Evolutionary conservation across 225 moss, liverwort and hornwort species (phyloP).

Genomic region (Marchantia polymorpha): DNA sequence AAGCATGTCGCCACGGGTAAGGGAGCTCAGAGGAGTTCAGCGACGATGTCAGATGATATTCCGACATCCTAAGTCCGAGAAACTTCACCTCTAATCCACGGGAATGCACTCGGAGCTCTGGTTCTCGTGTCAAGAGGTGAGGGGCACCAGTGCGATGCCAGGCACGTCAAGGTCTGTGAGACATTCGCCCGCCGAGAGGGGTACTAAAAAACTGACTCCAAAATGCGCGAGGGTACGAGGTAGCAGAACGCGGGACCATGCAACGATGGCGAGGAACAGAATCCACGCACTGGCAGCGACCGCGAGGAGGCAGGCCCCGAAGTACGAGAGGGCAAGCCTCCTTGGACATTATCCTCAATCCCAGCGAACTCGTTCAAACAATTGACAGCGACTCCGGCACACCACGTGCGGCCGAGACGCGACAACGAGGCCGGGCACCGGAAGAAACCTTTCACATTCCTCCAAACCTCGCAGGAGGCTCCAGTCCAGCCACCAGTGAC

Average conservation of each 20-base stretch:
- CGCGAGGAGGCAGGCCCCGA: neutral
- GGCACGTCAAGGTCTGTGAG: neutral
- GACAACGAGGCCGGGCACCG: neutral
- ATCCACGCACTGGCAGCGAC: constrained; percentile 15
- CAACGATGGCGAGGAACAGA: neutral
- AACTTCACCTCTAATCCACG: neutral
- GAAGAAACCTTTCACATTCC: constrained; percentile 39
- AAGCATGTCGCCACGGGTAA: too few species aligned
- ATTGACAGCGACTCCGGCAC: constrained; percentile 10
- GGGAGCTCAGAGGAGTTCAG: neutral
- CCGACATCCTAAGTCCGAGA: neutral
- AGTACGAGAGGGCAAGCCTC: neutral
- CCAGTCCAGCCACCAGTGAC: constrained; percentile 3
- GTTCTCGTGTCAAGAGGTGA: neutral
- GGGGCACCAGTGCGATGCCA: neutral
- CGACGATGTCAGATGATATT: neutral
- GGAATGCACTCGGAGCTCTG: neutral
- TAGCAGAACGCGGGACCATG: neutral
- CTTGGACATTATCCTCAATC: constrained; percentile 1
- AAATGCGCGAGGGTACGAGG: neutral
- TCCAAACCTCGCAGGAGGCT: neutral
- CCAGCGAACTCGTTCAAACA: neutral
- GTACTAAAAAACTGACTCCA: neutral
- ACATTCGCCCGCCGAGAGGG: neutral
- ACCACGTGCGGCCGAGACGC: constrained; percentile 3